phyloP scores from a whole-genome alignment of 306 rosid genomes.

The Citrullus amarus region DNA sequence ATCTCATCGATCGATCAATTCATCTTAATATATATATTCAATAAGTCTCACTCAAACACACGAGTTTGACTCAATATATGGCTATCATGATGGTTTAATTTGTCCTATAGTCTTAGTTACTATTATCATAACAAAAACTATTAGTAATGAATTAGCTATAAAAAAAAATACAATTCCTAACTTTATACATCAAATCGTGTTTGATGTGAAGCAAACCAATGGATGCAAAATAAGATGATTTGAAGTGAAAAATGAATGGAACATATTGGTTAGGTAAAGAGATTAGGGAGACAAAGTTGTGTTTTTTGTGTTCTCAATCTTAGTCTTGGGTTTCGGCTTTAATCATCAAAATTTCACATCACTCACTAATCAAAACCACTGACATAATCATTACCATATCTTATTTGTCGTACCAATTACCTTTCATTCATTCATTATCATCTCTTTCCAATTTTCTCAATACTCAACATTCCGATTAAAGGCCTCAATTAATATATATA shows the following conservation, averaged over 20 bases:
- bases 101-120: too few relatives aligned
- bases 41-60: too few relatives aligned
- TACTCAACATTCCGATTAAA: not conserved
- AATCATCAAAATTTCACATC: not conserved
- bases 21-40: too few relatives aligned
- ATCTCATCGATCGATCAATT: too few relatives aligned
- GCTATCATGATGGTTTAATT: too few relatives aligned
- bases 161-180: too few relatives aligned
- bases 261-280: not conserved
- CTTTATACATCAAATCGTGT: not conserved
- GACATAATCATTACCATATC: conserved; percentile 1
- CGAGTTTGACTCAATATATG: too few relatives aligned
- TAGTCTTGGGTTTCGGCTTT: not conserved
- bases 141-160: too few relatives aligned
- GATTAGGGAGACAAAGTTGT: not conserved
- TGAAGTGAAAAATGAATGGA: not conserved
- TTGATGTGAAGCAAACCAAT: not conserved
- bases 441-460: not conserved
- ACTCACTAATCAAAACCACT: not conserved
- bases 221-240: not conserved
- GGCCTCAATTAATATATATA: too few relatives aligned
- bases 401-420: not conserved
- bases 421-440: not conserved
- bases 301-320: not conserved
- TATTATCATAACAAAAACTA: too few relatives aligned